A percentile compares a stretch with the other conserved stretches of the same genome.
Conservation (phyloP, 441 rosid species). For the Daphne laureola region DNA sequence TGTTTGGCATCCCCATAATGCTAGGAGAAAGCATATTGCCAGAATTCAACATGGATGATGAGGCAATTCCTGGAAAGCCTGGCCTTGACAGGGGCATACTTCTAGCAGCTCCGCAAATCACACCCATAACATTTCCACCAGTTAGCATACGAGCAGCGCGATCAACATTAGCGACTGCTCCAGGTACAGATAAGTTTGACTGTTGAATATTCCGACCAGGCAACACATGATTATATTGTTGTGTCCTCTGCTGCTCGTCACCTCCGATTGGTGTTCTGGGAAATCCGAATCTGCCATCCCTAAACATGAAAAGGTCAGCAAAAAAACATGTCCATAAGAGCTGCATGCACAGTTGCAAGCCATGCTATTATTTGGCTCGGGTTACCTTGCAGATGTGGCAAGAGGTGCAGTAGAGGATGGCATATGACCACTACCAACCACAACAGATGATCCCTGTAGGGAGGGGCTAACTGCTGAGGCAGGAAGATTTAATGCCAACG, state of each 20-base stretch:
- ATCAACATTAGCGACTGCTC: constrained; percentile 61
- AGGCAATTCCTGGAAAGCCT: constrained; percentile 69
- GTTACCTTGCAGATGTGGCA: constrained; percentile 67
- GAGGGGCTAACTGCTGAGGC: constrained; percentile 59
- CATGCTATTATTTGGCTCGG: constrained; percentile 16
- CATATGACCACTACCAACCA: constrained; percentile 48
- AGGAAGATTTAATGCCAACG: constrained; percentile 48
- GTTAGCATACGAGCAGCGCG: constrained; percentile 59
- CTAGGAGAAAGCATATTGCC: constrained; percentile 66
- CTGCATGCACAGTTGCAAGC: constrained; percentile 10
- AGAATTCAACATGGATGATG: constrained; percentile 63
- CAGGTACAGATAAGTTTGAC: constrained; percentile 63
- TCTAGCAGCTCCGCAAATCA: constrained; percentile 62
- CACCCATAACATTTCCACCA: constrained; percentile 73
- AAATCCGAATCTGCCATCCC: constrained; percentile 76
- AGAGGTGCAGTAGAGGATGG: constrained; percentile 57
- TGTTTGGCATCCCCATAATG: constrained; percentile 60
- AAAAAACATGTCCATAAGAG: constrained; percentile 9
- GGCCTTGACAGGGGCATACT: constrained; percentile 72
- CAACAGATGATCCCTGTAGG: constrained; percentile 57
- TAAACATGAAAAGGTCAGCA: constrained; percentile 20
- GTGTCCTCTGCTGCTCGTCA: constrained; percentile 84
- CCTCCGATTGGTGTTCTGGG: constrained; percentile 63
- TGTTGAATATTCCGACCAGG: constrained; percentile 69
- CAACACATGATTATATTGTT: constrained; percentile 62